Evolutionary conservation across 805 yeast species (phyloP).

Genomic region (Sugiyamaella lignohabitans): DNA sequence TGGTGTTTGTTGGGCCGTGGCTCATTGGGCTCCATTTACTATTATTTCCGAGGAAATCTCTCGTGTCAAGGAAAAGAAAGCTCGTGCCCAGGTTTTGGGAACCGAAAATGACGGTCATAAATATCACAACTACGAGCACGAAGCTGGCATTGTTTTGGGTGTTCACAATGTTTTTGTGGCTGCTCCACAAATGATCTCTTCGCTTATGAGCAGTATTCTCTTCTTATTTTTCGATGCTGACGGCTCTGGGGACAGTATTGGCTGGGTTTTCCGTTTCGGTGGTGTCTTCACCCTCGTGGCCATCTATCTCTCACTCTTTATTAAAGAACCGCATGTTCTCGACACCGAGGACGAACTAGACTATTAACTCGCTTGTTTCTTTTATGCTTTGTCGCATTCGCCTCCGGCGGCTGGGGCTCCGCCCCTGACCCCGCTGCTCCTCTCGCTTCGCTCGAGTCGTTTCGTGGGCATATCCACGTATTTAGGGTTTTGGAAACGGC

Average conservation of each 20-base stretch:
- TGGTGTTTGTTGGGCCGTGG: slow-evolving; percentile 61
- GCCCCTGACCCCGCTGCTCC: background rate
- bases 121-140: slow-evolving; percentile 38
- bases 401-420: background rate
- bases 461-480: too few species aligned
- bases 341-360: slow-evolving; percentile 20
- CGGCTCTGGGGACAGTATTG: slow-evolving; percentile 38
- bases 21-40: slow-evolving; percentile 63
- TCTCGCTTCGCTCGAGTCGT: background rate
- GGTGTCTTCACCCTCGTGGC: slow-evolving; percentile 48
- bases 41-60: slow-evolving; percentile 52
- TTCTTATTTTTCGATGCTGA: slow-evolving; percentile 36
- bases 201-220: slow-evolving; percentile 42
- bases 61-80: slow-evolving; percentile 43
- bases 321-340: slow-evolving; percentile 36
- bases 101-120: slow-evolving; percentile 7
- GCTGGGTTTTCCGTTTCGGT: slow-evolving; percentile 54
- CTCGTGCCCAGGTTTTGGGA: slow-evolving; percentile 23
- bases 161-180: slow-evolving; percentile 55
- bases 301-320: slow-evolving; percentile 35
- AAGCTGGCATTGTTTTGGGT: slow-evolving; percentile 51
- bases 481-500: too few species aligned
- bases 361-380: background rate
- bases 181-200: slow-evolving; percentile 50
- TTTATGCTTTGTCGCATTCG: background rate